phyloP scores from a whole-genome alignment of 495 filamentous ascomycete genomes.

The Bacidia gigantensis region DNA sequence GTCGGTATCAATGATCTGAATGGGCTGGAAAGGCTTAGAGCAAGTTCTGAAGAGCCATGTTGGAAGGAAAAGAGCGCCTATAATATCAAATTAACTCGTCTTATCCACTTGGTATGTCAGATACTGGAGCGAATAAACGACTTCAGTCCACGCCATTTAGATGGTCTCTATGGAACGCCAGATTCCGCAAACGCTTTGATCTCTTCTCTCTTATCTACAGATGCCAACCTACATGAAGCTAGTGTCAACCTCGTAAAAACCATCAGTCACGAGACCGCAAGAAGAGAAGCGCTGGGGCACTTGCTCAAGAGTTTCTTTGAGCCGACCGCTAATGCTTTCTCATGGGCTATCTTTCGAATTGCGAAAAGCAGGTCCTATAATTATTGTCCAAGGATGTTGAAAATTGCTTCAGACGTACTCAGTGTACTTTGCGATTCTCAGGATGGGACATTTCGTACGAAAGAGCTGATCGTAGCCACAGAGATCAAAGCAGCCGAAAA shows the following conservation, averaged over 20 bases:
- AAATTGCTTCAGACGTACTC: conserved; percentile 60
- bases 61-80: conserved; percentile 48
- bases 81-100: conserved; percentile 56
- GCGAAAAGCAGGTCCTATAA: conserved; percentile 46
- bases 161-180: conserved; percentile 46
- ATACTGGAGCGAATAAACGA: conserved; percentile 65
- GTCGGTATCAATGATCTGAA: conserved; percentile 53
- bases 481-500: conserved; percentile 50
- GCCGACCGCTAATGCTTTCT: conserved; percentile 45
- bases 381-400: conserved; percentile 55
- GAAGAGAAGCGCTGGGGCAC: conserved; percentile 60
- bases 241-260: conserved; percentile 68
- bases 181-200: conserved; percentile 53
- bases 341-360: conserved; percentile 45
- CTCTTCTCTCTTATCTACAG: conserved; percentile 53
- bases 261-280: conserved; percentile 53
- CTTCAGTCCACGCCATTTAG: conserved; percentile 51
- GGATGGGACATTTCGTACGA: conserved; percentile 62
- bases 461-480: conserved; percentile 38
- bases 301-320: conserved; percentile 50
- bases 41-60: conserved; percentile 33
- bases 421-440: conserved; percentile 71
- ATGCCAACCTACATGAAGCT: conserved; percentile 56
- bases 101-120: conserved; percentile 53
- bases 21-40: conserved; percentile 56